Percentiles rank a stretch among this genome's conserved stretches.
These are phyloP conservation scores for Ophiobolus disseminans DNA, from an alignment of 2,329 filamentous ascomycete species.

Conservation along the genomic window DNA sequence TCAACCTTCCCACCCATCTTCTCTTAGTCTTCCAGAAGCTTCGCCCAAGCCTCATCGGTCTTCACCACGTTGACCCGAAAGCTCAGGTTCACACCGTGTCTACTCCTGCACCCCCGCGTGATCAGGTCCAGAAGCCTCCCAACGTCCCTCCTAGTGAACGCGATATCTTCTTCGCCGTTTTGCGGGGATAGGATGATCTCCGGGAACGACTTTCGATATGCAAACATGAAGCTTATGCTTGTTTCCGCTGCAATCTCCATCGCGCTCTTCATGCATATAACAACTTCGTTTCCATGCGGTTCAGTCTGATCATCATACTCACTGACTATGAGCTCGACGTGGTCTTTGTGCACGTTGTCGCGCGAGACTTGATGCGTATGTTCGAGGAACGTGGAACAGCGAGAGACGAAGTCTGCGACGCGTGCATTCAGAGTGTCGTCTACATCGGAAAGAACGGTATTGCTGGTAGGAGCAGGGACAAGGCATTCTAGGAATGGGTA, in stretches of 20 bases:
- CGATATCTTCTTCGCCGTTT: neutral
- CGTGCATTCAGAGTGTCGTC: neutral
- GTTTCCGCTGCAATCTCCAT: neutral
- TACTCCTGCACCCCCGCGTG: neutral
- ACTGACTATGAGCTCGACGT: neutral
- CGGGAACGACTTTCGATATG: neutral
- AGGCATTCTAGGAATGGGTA: neutral
- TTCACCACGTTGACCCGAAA: neutral
- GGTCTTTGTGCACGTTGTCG: neutral
- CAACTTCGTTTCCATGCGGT: neutral
- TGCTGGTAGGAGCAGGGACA: neutral
- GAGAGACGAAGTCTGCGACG: neutral
- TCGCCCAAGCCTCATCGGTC: neutral
- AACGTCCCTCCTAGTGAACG: neutral
- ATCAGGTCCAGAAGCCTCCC: neutral
- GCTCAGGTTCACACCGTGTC: neutral
- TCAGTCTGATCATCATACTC: neutral
- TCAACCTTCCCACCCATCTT: too few species aligned
- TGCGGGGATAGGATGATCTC: neutral
- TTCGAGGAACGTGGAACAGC: neutral
- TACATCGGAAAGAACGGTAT: neutral
- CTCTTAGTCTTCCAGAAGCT: neutral
- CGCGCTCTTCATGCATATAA: neutral
- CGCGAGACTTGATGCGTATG: neutral
- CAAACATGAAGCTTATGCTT: neutral